Percentiles rank a stretch among this genome's conserved stretches.
These are phyloP conservation scores for Globisporangium canariense DNA, from an alignment of 352 stramenopile genomes.

Conservation along the genomic window DNA sequence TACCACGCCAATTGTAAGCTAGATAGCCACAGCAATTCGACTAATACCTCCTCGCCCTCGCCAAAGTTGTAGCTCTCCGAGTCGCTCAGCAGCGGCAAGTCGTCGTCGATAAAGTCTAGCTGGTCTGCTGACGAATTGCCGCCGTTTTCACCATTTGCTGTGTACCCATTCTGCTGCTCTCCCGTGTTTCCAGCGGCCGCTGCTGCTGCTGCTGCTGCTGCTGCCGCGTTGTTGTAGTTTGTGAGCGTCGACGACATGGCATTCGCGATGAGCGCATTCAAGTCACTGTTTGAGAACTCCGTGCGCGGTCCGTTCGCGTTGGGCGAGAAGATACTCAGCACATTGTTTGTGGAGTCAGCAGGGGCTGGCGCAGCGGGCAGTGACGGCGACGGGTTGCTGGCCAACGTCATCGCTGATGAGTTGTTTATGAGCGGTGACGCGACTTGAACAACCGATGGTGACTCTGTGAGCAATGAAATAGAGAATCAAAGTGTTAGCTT, in stretches of 20 bases:
- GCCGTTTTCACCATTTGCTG: background rate
- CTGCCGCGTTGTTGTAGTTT: constrained; percentile 14
- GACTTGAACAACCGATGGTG: constrained; percentile 51
- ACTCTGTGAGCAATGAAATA: constrained; percentile 19
- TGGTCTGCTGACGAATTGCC: constrained; percentile 17
- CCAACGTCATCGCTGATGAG: constrained; percentile 34
- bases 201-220: background rate
- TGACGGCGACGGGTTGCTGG: constrained; percentile 19
- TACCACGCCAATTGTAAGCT: constrained; percentile 3
- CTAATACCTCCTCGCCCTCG: constrained; percentile 72
- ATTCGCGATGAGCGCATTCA: constrained; percentile 19
- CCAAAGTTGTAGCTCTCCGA: constrained; percentile 69
- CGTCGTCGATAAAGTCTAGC: constrained; percentile 71
- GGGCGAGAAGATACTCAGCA: constrained; percentile 78
- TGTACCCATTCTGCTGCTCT: background rate
- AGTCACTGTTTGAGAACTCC: constrained; percentile 21
- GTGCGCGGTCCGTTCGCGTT: constrained; percentile 11
- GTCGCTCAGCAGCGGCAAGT: constrained; percentile 65
- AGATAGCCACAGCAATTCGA: background rate
- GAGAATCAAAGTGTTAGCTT: background rate
- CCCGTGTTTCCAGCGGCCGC: background rate
- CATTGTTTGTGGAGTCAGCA: constrained; percentile 30
- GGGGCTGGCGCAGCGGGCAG: constrained; percentile 13
- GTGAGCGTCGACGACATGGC: constrained; percentile 25
- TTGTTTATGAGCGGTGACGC: constrained; percentile 29